A percentile compares a stretch with the other conserved stretches of the same genome.
Evolutionary conservation across 345 rosid species (phyloP).

Genomic region (Linum usitatissimum): DNA sequence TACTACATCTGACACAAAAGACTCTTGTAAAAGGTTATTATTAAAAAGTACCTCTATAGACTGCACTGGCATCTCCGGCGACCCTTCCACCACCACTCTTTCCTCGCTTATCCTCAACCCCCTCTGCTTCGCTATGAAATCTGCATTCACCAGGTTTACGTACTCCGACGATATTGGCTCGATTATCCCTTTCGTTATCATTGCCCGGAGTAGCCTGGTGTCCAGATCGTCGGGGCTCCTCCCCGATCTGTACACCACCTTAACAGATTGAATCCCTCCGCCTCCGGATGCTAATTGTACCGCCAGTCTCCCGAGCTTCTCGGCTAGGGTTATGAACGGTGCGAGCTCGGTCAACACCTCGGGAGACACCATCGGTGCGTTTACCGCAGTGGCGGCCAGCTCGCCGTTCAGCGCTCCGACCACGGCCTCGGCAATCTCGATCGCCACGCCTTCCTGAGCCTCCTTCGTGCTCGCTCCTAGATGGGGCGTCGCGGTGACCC

Average conservation of each 20-base stretch:
- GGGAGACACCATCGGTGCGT: conserved; percentile 28
- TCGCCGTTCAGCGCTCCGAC: conserved; percentile 25
- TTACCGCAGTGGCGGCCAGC: conserved; percentile 23
- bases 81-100: conserved; percentile 15
- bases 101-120: conserved; percentile 18
- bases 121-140: conserved; percentile 23
- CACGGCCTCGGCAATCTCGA: conserved; percentile 26
- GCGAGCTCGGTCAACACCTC: conserved; percentile 20
- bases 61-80: conserved; percentile 20
- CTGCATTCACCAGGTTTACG: conserved; percentile 24
- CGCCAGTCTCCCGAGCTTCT: conserved; percentile 23
- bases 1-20: too few relatives aligned
- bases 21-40: too few relatives aligned
- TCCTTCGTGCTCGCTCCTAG: conserved; percentile 23
- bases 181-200: conserved; percentile 23
- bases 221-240: conserved; percentile 23
- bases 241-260: conserved; percentile 16
- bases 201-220: conserved; percentile 22
- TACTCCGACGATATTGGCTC: conserved; percentile 17
- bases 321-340: conserved; percentile 20
- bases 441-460: conserved; percentile 24
- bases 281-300: conserved; percentile 22
- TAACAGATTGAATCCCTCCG: conserved; percentile 18
- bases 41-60: conserved; percentile 6
- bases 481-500: conserved; percentile 22